Conservation (phyloP, 257 asterid species). For the Solanum boliviense region DNA sequence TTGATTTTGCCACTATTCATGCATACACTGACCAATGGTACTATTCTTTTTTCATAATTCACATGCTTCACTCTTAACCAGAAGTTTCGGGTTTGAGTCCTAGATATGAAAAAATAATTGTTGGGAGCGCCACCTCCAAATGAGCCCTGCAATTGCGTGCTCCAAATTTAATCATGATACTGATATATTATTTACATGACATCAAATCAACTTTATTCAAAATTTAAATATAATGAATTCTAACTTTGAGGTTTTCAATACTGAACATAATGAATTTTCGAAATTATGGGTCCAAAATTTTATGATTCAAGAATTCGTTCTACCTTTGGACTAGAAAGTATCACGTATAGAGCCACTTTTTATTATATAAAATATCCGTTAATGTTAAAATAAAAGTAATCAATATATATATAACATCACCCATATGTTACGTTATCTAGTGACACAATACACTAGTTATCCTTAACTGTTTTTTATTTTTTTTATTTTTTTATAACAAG, state of each 20-base stretch:
- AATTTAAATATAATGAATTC: not conserved
- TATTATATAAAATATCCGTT: not conserved
- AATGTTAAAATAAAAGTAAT: not conserved
- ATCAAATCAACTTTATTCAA: not conserved
- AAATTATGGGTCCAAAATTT: not conserved
- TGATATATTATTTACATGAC: not conserved
- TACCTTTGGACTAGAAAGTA: not conserved
- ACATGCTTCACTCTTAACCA: too few relatives aligned
- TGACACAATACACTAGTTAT: not conserved
- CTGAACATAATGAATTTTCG: too few relatives aligned
- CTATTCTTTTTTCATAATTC: not conserved
- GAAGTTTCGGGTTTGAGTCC: too few relatives aligned
- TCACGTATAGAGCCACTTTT: not conserved
- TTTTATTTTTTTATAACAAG: not conserved
- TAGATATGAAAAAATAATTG: too few relatives aligned
- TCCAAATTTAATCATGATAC: too few relatives aligned
- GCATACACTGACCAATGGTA: slow-evolving; percentile 49
- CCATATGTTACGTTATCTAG: not conserved
- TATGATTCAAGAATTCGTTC: not conserved
- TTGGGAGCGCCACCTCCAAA: too few relatives aligned
- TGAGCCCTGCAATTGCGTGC: too few relatives aligned
- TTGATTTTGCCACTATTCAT: slow-evolving; percentile 61
- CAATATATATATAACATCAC: not conserved
- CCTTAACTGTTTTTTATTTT: not conserved
- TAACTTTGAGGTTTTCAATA: too few relatives aligned